These are phyloP conservation scores for Talaromyces thailandensis DNA, from an alignment of 495 filamentous ascomycete species.

Conservation along the genomic window DNA sequence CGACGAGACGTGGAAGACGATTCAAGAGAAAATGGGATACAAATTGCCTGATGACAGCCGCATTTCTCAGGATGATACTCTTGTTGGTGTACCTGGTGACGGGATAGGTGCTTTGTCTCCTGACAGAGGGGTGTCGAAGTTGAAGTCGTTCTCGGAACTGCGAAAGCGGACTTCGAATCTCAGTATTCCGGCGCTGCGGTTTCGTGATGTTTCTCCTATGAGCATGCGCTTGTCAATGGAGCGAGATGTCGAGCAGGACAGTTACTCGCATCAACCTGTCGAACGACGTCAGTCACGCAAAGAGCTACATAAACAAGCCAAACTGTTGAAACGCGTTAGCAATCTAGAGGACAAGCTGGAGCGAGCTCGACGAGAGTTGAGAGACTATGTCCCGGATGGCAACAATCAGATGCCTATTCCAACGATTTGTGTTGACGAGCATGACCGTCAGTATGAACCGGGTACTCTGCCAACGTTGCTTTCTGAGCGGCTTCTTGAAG, in stretches of 20 bases:
- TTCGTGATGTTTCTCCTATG: conserved; percentile 11
- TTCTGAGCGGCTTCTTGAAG: conserved; percentile 45
- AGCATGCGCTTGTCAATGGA: conserved; percentile 8
- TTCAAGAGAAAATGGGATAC: conserved; percentile 28
- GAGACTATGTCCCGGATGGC: conserved; percentile 35
- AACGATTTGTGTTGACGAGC: conserved; percentile 22
- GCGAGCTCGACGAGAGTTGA: conserved; percentile 49
- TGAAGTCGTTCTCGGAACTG: conserved; percentile 27
- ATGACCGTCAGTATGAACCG: conserved; percentile 41
- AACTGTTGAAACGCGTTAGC: conserved; percentile 55
- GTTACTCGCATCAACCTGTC: conserved; percentile 23
- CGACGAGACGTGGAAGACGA: conserved; percentile 31
- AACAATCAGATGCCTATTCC: conserved; percentile 17
- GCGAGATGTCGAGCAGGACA: conserved; percentile 13
- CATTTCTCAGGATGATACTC: neutral
- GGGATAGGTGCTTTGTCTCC: neutral
- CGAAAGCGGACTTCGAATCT: conserved; percentile 23
- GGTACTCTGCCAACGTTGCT: conserved; percentile 50
- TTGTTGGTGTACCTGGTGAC: neutral
- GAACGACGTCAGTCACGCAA: conserved; percentile 47
- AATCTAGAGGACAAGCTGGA: conserved; percentile 56
- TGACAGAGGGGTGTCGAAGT: conserved; percentile 2
- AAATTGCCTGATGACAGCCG: conserved; percentile 7
- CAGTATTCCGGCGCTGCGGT: conserved; percentile 22
- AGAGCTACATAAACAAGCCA: conserved; percentile 52